Evolutionary conservation across 306 rosid genomes (phyloP).

Genomic region (Abrus pulchellus): DNA sequence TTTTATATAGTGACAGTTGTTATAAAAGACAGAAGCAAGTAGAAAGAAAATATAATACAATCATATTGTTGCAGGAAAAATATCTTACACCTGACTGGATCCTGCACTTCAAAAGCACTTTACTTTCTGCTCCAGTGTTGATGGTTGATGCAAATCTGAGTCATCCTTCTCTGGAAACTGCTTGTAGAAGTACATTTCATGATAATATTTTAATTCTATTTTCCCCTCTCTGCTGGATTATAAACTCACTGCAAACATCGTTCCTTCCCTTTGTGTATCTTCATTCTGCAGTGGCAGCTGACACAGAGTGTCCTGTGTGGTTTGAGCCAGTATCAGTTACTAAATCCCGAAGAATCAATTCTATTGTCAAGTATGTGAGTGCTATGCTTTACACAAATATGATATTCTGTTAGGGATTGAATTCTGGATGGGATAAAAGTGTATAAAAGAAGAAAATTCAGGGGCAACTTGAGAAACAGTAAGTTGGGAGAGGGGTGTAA

Average conservation of each 20-base stretch:
- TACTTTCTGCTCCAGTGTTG: conserved; percentile 71
- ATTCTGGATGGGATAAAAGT: too few species aligned
- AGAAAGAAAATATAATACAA: conserved; percentile 21
- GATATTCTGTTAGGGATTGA: background rate
- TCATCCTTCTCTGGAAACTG: conserved; percentile 68
- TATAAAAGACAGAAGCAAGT: background rate
- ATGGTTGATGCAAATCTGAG: conserved; percentile 90
- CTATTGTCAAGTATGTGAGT: conserved; percentile 85
- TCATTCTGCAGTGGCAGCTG: conserved; percentile 71
- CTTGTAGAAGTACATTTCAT: conserved; percentile 71
- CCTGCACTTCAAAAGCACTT: conserved; percentile 58
- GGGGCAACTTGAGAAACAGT: too few species aligned
- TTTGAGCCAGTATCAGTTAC: conserved; percentile 96
- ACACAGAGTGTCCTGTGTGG: conserved; percentile 75
- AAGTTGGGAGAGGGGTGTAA: too few species aligned
- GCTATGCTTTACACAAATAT: conserved; percentile 40
- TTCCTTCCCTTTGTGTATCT: conserved; percentile 40
- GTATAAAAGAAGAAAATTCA: too few species aligned
- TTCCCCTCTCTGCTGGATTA: conserved; percentile 27
- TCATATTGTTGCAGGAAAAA: conserved; percentile 68
- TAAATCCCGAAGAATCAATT: conserved; percentile 80
- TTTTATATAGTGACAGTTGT: conserved; percentile 25
- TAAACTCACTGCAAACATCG: conserved; percentile 30
- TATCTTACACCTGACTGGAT: conserved; percentile 88
- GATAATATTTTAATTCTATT: conserved; percentile 28